Evolutionary conservation across 225 moss, liverwort and hornwort species (phyloP).

Genomic region (Marchantia polymorpha): DNA sequence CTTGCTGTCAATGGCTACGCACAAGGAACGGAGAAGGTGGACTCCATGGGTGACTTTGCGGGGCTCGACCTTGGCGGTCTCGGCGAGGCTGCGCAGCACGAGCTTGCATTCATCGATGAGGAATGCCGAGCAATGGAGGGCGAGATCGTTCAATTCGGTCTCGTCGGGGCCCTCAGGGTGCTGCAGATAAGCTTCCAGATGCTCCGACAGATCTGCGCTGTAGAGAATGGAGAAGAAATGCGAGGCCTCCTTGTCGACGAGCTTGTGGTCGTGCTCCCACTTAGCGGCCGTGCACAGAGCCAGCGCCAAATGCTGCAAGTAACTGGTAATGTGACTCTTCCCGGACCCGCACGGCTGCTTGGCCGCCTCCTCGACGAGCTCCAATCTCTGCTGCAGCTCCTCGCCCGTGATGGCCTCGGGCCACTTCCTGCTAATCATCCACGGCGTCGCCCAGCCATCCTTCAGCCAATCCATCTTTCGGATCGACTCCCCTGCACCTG

Average conservation of each 20-base stretch:
- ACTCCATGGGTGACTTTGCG: constrained; percentile 15
- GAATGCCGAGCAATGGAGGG: constrained; percentile 15
- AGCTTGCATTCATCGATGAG: constrained; percentile 11
- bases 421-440: constrained; percentile 1
- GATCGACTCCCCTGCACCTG: no score
- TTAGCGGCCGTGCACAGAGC: background rate
- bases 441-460: constrained; percentile 13
- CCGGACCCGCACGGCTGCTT: background rate
- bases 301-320: constrained; percentile 14
- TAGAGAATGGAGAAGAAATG: background rate
- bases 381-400: constrained; percentile 10
- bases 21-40: constrained; percentile 14
- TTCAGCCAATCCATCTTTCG: constrained; percentile 29
- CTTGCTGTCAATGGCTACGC: constrained; percentile 1
- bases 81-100: constrained; percentile 1
- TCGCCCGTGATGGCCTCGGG: constrained; percentile 7
- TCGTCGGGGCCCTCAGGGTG: constrained; percentile 17
- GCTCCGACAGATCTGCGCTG: constrained; percentile 11
- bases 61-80: constrained; percentile 1
- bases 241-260: background rate
- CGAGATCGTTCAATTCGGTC: constrained; percentile 9
- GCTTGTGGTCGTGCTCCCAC: constrained; percentile 5
- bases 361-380: constrained; percentile 5
- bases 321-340: background rate
- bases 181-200: constrained; percentile 19